Conservation (phyloP, 495 filamentous ascomycete genomes). For the Xylaria castorea region DNA sequence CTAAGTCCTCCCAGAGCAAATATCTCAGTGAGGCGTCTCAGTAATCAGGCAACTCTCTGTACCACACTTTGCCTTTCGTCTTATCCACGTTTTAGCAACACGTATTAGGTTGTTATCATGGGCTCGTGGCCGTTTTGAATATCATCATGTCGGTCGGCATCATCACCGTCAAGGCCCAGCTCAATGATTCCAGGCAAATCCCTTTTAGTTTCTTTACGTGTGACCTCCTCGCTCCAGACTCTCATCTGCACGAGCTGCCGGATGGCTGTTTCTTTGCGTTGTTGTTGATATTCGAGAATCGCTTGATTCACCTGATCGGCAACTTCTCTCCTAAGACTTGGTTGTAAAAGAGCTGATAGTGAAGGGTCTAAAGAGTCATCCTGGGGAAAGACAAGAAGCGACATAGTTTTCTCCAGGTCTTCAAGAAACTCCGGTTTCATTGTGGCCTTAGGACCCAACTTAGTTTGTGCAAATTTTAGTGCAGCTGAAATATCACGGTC, state of each 20-base stretch:
- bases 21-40: background rate
- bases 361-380: constrained; percentile 75
- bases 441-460: constrained; percentile 86
- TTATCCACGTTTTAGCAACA: background rate
- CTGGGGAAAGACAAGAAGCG: constrained; percentile 83
- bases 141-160: constrained; percentile 35
- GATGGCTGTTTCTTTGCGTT: constrained; percentile 79
- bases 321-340: constrained; percentile 80
- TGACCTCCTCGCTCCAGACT: constrained; percentile 83
- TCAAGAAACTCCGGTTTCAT: constrained; percentile 81
- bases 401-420: constrained; percentile 92
- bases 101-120: constrained; percentile 61
- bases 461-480: constrained; percentile 82
- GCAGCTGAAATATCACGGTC: constrained; percentile 79
- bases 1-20: background rate
- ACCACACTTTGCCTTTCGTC: background rate
- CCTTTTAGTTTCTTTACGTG: constrained; percentile 69
- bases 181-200: constrained; percentile 76
- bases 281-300: constrained; percentile 73
- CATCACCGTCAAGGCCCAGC: constrained; percentile 68
- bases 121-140: constrained; percentile 59
- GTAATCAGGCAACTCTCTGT: background rate
- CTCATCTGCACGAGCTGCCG: constrained; percentile 79
- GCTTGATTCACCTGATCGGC: constrained; percentile 87
- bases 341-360: constrained; percentile 75